Evolutionary conservation across 345 rosid species (phyloP), one percentile per base, ranked within the genome.

Genomic region (Euphorbia peplus): DNA sequence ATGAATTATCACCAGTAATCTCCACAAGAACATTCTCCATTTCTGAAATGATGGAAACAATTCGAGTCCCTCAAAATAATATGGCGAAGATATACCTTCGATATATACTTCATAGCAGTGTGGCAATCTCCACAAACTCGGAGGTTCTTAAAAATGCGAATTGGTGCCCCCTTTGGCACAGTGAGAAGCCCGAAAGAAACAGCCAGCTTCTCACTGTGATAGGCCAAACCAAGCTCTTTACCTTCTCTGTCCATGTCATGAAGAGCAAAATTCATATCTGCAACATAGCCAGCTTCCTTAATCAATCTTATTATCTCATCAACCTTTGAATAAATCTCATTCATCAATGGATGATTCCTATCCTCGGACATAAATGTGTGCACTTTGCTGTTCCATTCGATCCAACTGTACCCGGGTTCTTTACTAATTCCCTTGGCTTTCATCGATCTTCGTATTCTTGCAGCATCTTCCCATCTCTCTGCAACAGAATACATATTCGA

Each of bases 81-180:
- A 76, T 83, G 88, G 28, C 90, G 85, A 37, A 4, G 47, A 77
- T 73, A 91, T 22, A 87, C 88, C 30, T 24, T 75, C 0, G 99
- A 95, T 73, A 90, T 81, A 53, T 75, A 84, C 72, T 84, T 87
- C 95, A 95, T 86, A 42, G 96, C 99, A 61, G 62, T 72, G 65
- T 89, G 99, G 60, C 96, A 95, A 73, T 95, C 99, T 25, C 97
- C 96, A 68, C 99, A 95, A 73, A 93, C 85, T 22, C 95, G 82
- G 18, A 95, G 91, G 67, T 95, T 95, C 89, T 95, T 95, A 70
- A 88, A 89, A 50, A 95, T 76, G 35, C 97, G 87, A 41, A 91
- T 82, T 1, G 96, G 91, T 62, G 83, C 88, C 60, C 86, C 88
- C 1, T 35, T 47, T 22, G 93, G 88, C 46, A 82, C 55, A 10